Percentiles rank a stretch among this genome's conserved stretches.
Conservation (phyloP, 1,139 yeast genomes). For the Candida sojae region DNA sequence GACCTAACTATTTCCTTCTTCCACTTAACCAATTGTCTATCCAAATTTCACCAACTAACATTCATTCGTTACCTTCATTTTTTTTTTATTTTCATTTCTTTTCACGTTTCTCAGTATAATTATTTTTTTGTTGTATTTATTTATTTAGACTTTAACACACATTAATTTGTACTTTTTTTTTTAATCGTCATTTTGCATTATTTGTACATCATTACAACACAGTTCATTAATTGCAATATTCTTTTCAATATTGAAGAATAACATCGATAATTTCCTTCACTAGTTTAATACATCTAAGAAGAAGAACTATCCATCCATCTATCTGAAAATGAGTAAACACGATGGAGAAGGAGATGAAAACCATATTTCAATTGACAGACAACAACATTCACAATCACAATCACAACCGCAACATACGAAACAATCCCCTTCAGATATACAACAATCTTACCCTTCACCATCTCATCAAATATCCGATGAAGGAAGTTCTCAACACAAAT, state of each 20-base stretch:
- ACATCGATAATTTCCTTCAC: background rate
- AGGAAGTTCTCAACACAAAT: constrained; percentile 3
- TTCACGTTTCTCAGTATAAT: too few species aligned
- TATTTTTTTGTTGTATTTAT: too few species aligned
- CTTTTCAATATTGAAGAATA: background rate
- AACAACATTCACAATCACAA: background rate
- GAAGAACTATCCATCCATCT: background rate
- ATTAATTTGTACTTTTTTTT: background rate
- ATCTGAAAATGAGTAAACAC: background rate
- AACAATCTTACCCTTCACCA: constrained; percentile 9
- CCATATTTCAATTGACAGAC: too few species aligned
- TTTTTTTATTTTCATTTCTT: background rate
- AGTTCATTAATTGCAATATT: background rate
- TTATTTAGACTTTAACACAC: too few species aligned
- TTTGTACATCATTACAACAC: background rate
- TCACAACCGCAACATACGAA: background rate
- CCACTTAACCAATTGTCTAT: background rate
- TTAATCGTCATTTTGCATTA: constrained; percentile 1
- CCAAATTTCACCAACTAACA: constrained; percentile 6
- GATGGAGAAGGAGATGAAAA: background rate
- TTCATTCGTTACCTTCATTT: constrained; percentile 6
- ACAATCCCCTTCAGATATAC: background rate
- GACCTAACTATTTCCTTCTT: background rate
- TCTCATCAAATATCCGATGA: constrained; percentile 10
- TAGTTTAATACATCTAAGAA: background rate